A percentile compares a stretch with the other conserved stretches of the same genome.
Conservation (phyloP, 495 filamentous ascomycete species). For the Hypoxylon trugodes region DNA sequence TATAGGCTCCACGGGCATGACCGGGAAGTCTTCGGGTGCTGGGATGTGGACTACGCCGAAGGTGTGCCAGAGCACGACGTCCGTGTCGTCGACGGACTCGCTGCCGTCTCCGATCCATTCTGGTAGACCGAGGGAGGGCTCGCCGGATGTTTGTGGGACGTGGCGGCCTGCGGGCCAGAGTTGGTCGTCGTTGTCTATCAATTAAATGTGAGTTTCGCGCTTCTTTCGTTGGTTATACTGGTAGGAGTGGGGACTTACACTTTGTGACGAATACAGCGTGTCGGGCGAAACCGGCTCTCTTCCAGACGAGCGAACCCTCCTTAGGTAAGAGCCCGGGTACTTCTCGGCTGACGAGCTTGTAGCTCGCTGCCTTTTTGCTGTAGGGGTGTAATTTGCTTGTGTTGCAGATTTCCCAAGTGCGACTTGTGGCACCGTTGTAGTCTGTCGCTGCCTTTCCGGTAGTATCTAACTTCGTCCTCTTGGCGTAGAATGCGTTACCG, state of each 20-base stretch:
- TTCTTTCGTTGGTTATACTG: not conserved
- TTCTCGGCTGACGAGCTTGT: constrained; percentile 91
- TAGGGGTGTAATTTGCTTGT: constrained; percentile 83
- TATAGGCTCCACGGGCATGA: constrained; percentile 95
- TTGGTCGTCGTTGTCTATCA: constrained; percentile 87
- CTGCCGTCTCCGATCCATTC: constrained; percentile 84
- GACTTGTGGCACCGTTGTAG: constrained; percentile 79
- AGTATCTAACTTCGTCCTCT: constrained; percentile 82
- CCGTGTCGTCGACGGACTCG: constrained; percentile 79
- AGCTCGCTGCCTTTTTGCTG: constrained; percentile 85
- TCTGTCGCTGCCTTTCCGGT: constrained; percentile 77
- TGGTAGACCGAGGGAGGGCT: constrained; percentile 78
- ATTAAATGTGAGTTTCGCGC: not conserved
- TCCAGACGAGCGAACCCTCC: constrained; percentile 87
- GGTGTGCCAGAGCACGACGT: constrained; percentile 96
- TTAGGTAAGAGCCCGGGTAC: constrained; percentile 83
- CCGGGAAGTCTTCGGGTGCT: constrained; percentile 88
- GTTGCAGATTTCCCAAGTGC: constrained; percentile 94
- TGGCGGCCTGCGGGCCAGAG: constrained; percentile 92
- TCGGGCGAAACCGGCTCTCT: constrained; percentile 88
- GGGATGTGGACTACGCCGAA: constrained; percentile 96
- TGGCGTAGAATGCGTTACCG: constrained; percentile 94
- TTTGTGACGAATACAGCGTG: constrained; percentile 93
- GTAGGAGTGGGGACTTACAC: constrained; percentile 64
- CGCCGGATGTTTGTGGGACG: constrained; percentile 91